Evolutionary conservation across 768 basidiomycete genomes (phyloP).

Genomic region (Amanita muscaria): DNA sequence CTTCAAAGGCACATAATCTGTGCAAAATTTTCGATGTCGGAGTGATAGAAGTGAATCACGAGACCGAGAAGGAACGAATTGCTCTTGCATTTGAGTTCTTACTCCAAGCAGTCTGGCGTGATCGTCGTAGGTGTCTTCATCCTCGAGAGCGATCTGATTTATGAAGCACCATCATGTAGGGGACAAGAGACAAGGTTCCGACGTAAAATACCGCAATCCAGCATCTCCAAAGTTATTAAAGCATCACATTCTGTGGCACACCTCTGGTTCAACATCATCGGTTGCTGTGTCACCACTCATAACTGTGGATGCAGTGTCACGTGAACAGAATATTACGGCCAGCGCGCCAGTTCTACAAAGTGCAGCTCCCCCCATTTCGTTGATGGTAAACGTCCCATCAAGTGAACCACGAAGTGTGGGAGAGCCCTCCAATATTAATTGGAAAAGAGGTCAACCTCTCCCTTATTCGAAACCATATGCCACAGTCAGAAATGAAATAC

Average conservation of each 20-base stretch:
- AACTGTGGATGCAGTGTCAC: slow-evolving; percentile 21
- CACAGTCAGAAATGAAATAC: neutral
- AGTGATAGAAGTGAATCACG: slow-evolving; percentile 62
- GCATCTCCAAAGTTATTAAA: slow-evolving; percentile 57
- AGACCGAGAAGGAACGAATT: slow-evolving; percentile 55
- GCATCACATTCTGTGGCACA: slow-evolving; percentile 48
- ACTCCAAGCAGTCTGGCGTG: slow-evolving; percentile 53
- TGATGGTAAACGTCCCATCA: neutral
- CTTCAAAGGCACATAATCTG: slow-evolving; percentile 39
- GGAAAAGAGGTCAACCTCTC: slow-evolving; percentile 5
- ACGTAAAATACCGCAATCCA: slow-evolving; percentile 50
- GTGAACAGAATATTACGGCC: neutral
- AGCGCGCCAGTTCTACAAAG: neutral
- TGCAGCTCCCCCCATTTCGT: neutral
- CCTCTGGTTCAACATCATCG: slow-evolving; percentile 43
- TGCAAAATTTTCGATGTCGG: slow-evolving; percentile 64
- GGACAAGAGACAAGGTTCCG: slow-evolving; percentile 8
- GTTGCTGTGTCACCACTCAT: slow-evolving; percentile 35
- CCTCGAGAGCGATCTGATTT: neutral
- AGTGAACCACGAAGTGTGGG: slow-evolving; percentile 1
- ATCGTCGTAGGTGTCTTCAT: slow-evolving; percentile 29
- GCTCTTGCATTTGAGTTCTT: slow-evolving; percentile 66
- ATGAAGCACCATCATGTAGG: neutral
- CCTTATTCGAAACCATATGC: neutral
- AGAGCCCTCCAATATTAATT: neutral